Base-by-base conservation (phyloP, 2,329 filamentous ascomycete species). In the Botrytis deweyae region DNA sequence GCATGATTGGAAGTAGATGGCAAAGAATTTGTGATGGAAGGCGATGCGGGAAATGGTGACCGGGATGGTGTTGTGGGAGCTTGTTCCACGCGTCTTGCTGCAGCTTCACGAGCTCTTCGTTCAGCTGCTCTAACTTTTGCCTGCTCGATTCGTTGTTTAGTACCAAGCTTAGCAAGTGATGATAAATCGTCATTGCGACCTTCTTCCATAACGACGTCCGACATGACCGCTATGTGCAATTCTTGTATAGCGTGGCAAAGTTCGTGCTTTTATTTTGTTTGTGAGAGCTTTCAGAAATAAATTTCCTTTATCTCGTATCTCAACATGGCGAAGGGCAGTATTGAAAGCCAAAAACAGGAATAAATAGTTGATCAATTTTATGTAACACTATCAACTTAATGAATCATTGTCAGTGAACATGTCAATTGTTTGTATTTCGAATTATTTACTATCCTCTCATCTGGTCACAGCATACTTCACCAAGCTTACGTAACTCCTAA, bases 61-160 rank as follows among this genome's bases (percentile, higher is more conserved):
- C 18, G 49, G 22, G 49, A 42, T 44, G 49, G 66, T 42, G n/a
- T 58, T 40, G 18, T 14, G 10, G 46, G 1, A n/a, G 14, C 10
- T 33, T 66, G 64, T 36, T 44, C n/a, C 14, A n/a, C 66, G n/a
- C 40, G 49, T 58, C 36, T 68, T 25, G 66, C 66, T 16, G 66
- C 49, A 58, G 40, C 16, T 68, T 58, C 49, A 29, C 12, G 49
- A 22, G 66, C 66, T 58, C 49, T 58, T 58, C 40, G 42, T 38
- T 68, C 66, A 6, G 36, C 36, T 33, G 49, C 66, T 33, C 38
- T 33, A 18, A 42, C 9, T 33, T 68, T 68, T 25, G 49, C 66
- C n/a, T 58, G 49, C n/a, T 38, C 25, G 29, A 68, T 58, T 5
- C 66, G 36, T 68, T 68, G 66, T 42, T 58, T 68, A 14, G 18